Conservation (phyloP, 148 eudicot species). For the Chenopodium suecicum region DNA sequence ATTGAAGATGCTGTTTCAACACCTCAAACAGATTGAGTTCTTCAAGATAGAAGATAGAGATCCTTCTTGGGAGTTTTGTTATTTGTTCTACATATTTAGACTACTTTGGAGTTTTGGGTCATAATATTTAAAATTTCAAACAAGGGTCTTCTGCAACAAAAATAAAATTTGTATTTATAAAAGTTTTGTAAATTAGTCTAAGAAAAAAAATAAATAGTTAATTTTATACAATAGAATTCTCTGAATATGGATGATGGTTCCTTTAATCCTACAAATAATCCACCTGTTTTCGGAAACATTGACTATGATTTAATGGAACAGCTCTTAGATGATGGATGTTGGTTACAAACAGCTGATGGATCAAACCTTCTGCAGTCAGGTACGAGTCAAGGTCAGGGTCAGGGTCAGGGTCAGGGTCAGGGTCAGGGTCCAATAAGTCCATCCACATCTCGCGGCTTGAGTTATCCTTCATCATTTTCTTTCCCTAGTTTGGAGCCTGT, state of each 20-base stretch:
- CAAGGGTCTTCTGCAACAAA: conserved; percentile 7
- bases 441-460: conserved; percentile 38
- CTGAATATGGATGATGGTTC: conserved; percentile 57
- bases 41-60: conserved; percentile 40
- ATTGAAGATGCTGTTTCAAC: conserved; percentile 54
- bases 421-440: conserved; percentile 9
- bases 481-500: conserved; percentile 29
- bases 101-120: conserved; percentile 60
- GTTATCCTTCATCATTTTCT: conserved; percentile 31
- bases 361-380: conserved; percentile 40
- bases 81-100: conserved; percentile 53
- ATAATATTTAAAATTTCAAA: conserved; percentile 11
- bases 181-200: neutral
- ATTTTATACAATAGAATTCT: neutral
- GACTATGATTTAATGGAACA: conserved; percentile 66
- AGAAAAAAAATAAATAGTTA: neutral
- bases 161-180: neutral
- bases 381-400: conserved; percentile 12
- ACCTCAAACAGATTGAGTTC: conserved; percentile 30
- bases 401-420: neutral
- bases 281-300: conserved; percentile 41
- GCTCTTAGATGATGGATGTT: conserved; percentile 63
- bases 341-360: conserved; percentile 67
- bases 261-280: conserved; percentile 36
- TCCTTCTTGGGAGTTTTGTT: conserved; percentile 52